Evolutionary conservation across 257 asterid genomes (phyloP), one percentile per base, ranked within the genome.

Genomic region (Dorcoceras hygrometricum): DNA sequence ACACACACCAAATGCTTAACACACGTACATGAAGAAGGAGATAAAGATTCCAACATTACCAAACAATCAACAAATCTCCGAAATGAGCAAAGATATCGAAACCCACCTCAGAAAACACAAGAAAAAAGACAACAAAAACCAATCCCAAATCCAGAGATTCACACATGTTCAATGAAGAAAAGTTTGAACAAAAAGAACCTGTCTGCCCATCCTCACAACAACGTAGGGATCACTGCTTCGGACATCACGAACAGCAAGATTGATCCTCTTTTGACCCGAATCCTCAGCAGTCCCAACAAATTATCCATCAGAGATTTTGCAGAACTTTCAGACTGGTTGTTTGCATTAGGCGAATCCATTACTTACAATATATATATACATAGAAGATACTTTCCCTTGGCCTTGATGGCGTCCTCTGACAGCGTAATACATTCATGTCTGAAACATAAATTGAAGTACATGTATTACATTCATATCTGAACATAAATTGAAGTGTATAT

Each of bases 231-330:
- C 96, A 31, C 98, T 91, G 74, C 89, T 87, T 4, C 82, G 73
- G 68, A 89, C 91, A 72, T 91, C 98, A 8, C 96, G 95, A 68
- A 91, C 87, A 4, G 96, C 98, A 27, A 91, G 98, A 75, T 91
- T 89, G 12, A 87, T 65, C 98, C 98, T 76, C 82, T 76, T 53
- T 84, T 81, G 8, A 91, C 68, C 26, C 92, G 77, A 59, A 91
- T 77, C 67, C 94, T 77, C 20, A 91, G 89, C 53, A 91, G 82
- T 18, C 98, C 98, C 85, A 87, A 66, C 68, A 84, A 71, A 31
- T 76, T 70, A 20, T 90, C 88, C 88, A 84, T 80, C 25, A 57
- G 58, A 20, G 74, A 60, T 16, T 73, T 57, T 16, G 67, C 55
- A 5, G 63, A 25, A 55, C 56, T 56, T 19, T 53, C 62, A 11